Evolutionary conservation across 176 grass and related monocot genomes (phyloP).

Genomic region (Echinochloa phyllopogon): DNA sequence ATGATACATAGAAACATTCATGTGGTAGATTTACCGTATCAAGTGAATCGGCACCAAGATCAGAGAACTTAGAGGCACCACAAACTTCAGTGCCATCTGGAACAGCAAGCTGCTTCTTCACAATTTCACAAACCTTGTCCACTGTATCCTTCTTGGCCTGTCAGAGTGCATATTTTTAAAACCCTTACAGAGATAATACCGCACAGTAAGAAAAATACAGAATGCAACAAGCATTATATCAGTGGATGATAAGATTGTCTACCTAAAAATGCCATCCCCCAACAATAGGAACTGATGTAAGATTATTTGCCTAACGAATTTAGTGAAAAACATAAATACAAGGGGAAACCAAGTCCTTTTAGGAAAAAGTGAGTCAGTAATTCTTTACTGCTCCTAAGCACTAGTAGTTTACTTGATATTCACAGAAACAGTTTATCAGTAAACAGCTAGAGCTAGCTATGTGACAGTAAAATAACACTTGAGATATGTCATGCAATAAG

Average conservation of each 20-base stretch:
- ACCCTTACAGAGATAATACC: neutral
- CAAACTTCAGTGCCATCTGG: slow-evolving; percentile 41
- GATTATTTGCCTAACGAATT: no score
- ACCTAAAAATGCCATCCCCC: neutral
- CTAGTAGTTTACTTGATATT: slow-evolving; percentile 17
- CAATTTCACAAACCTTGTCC: slow-evolving; percentile 69
- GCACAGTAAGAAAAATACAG: neutral
- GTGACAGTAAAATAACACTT: neutral
- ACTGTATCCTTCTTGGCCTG: slow-evolving; percentile 65
- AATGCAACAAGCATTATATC: neutral
- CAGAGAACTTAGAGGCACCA: slow-evolving; percentile 58
- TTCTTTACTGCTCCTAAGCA: neutral
- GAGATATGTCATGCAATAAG: neutral
- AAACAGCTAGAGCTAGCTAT: neutral
- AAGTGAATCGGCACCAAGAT: slow-evolving; percentile 69
- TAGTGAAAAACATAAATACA: neutral
- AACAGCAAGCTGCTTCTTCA: slow-evolving; percentile 75
- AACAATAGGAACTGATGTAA: neutral
- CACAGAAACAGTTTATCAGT: neutral
- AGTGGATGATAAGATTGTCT: neutral
- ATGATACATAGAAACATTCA: neutral
- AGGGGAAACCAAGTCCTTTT: neutral
- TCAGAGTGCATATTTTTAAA: neutral
- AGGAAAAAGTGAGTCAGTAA: neutral
- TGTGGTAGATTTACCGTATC: slow-evolving; percentile 52